Base-by-base conservation (phyloP, 2,329 filamentous ascomycete species). In the Talaromyces sp. region DNA sequence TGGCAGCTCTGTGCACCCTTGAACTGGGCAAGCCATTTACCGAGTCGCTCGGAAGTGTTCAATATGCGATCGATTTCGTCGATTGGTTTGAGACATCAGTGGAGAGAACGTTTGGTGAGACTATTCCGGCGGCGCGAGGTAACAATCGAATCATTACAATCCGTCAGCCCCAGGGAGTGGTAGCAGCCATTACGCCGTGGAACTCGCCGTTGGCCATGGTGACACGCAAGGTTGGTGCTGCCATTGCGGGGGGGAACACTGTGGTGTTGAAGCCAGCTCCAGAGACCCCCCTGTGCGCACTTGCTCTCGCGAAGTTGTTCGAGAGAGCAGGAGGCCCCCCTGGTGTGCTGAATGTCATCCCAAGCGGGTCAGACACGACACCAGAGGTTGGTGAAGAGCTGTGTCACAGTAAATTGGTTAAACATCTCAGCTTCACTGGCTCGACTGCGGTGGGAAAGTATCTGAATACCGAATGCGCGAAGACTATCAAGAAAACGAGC, bases 151-250 rank as follows among this genome's bases (percentile, higher is more conserved):
- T 31, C 30, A 31, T 31, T 4, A 51, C 47, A 51, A 51, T 51
- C 7, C 8, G 47, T 12, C n/a, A 51, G 28, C 47, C 47, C 18
- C 14, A 18, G 14, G 47, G 47, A 23, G 47, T 51, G 9, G 14
- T n/a, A 18, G 47, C 14, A 10, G 47, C 14, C 8, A 51, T 51
- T 18, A 51, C 47, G n/a, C 47, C 47, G 47, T 95, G 91, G 92
- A 96, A 96, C 78, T 96, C 95, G 70, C 89, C 89, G 14, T 86
- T 87, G 2, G 88, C 88, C 58, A 91, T 91, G 89, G 86, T 91
- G 66, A 66, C 71, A 34, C 65, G 73, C 10, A 75, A 75, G 55
- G 69, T 69, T 14, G 72, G 67, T n/a, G 68, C 73, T 30, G 74
- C 76, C 2, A 67, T 78, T 14, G 75, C 75, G 2, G 74, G 74